These are phyloP conservation scores for Phanerodontia chrysosporium DNA, from an alignment of 768 basidiomycete species.

Conservation along the genomic window DNA sequence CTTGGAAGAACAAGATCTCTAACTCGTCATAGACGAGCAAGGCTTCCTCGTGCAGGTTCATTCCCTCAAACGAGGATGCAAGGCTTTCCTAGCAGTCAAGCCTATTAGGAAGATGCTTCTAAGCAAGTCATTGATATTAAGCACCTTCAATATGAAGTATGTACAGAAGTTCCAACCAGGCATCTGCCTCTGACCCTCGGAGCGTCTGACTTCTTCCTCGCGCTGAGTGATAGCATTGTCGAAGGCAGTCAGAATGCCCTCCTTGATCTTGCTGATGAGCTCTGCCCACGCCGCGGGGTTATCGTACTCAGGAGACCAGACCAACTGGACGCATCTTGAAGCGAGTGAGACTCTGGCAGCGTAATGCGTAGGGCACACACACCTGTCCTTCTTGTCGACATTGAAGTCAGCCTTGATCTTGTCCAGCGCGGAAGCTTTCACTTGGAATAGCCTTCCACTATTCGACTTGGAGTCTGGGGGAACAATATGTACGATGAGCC, in stretches of 20 bases:
- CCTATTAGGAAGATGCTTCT: not conserved
- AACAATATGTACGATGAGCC: conserved; percentile 86
- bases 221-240: conserved; percentile 72
- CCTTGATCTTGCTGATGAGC: conserved; percentile 83
- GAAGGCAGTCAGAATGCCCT: conserved; percentile 80
- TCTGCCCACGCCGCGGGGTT: conserved; percentile 87
- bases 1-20: conserved; percentile 75
- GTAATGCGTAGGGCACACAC: conserved; percentile 6
- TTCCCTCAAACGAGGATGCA: conserved; percentile 86
- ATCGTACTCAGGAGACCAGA: conserved; percentile 66
- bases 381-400: conserved; percentile 83
- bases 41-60: conserved; percentile 87
- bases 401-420: conserved; percentile 94
- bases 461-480: conserved; percentile 60
- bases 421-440: conserved; percentile 82
- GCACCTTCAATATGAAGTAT: conserved; percentile 92
- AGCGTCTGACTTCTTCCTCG: conserved; percentile 88
- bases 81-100: conserved; percentile 74
- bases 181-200: conserved; percentile 85
- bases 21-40: conserved; percentile 87
- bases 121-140: conserved; percentile 10
- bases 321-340: conserved; percentile 74
- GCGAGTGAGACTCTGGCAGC: conserved; percentile 7
- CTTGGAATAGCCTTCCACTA: conserved; percentile 71
- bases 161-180: conserved; percentile 99